phyloP scores from a whole-genome alignment of 208 protist genomes.

The Kentomonas sorsogonicus region DNA sequence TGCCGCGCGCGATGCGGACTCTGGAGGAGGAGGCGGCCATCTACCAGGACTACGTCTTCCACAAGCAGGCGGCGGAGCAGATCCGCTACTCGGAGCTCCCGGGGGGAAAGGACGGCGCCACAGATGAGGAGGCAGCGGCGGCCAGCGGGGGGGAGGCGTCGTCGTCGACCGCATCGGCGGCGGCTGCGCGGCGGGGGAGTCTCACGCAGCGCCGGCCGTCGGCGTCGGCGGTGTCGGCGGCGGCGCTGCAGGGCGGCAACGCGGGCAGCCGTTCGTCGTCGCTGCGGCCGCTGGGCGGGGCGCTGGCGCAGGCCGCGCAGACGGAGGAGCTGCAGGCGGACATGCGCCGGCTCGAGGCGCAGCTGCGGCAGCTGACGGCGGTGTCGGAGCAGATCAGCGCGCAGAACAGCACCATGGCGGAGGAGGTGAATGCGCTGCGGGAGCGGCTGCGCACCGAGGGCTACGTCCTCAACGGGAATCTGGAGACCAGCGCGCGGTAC shows the following conservation, averaged over 20 bases:
- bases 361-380: conserved; percentile 38
- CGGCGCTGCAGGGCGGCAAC: not conserved
- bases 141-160: not conserved
- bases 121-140: not conserved
- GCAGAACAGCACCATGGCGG: conserved; percentile 54
- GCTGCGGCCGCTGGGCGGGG: not conserved
- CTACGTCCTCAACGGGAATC: conserved; percentile 52
- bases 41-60: conserved; percentile 17
- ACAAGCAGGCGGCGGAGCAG: not conserved
- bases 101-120: not conserved
- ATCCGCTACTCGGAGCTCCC: not conserved
- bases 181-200: not conserved
- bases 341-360: conserved; percentile 44
- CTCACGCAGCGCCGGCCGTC: not conserved
- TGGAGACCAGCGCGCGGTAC: not conserved
- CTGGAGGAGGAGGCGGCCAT: conserved; percentile 68
- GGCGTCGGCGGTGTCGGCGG: not conserved
- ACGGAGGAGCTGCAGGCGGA: conserved; percentile 37
- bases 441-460: conserved; percentile 40
- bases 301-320: conserved; percentile 10
- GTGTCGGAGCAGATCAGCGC: conserved; percentile 39
- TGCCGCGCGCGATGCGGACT: conserved; percentile 69
- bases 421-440: conserved; percentile 46
- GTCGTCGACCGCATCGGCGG: not conserved
- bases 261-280: not conserved